Base-by-base conservation (phyloP, 345 rosid genomes). In the Euclidium syriacum region DNA sequence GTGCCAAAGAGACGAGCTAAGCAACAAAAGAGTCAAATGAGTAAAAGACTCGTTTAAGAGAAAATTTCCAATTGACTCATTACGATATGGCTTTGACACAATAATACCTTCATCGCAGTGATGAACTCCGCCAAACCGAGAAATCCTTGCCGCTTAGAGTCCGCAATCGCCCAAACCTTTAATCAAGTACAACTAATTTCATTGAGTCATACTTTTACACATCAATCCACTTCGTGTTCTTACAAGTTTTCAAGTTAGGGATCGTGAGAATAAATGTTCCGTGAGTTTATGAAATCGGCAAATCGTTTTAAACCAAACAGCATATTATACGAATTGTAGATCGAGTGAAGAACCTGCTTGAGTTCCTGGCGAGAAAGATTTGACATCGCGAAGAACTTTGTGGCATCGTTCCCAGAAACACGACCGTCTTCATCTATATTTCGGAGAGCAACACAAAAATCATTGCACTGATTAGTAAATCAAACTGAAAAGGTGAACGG, bases 81-180 rank as follows among this genome's bases (percentile, higher is more conserved):
- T 41, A 32, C 48, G 14, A 52, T 5, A 12, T 6, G 52, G 10
- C 34, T 6, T 32, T 29, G 19, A 32, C 14, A 60, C 3, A 23
- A 9, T 7, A 17, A 34, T 70, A 92, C 98, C 98, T 92, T 84
- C 96, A 88, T 73, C 44, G 98, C 91, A 12, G 65, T 67, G 48
- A 86, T 66, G 77, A 92, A 92, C 55, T 88, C 96, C 6, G 78
- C 22, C 35, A 86, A 79, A 7, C 95, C 88, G 4, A 92, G 65
- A 78, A 78, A 92, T 16, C 98, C 98, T 44, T 88, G 96, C 9
- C 94, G 77, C 67, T 85, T 92, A 8, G 85, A 78, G 61, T 92
- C 98, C 23, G 95, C 86, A 62, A 86, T 64, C 1, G 88, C 98
- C 98, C 98, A 88, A 70, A 92, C 81, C 96, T 92, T 52, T 2